Conservation (phyloP, 306 rosid genomes). For the Hippophae gyantsensis region DNA sequence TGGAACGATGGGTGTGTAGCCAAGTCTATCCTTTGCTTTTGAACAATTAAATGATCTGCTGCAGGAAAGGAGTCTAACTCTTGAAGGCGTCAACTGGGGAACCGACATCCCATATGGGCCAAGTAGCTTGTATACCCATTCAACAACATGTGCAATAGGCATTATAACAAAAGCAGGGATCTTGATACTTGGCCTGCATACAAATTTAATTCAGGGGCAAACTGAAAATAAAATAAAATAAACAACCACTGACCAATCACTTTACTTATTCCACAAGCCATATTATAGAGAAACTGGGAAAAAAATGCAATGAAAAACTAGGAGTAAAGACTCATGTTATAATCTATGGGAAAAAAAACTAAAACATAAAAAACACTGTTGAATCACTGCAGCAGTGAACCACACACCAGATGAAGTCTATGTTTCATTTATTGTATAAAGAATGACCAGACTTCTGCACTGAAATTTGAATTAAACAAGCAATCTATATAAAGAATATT, state of each 20-base stretch:
- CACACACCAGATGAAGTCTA: not conserved
- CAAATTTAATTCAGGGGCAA: slow-evolving; percentile 25
- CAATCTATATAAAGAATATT: too few relatives aligned
- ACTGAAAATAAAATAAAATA: slow-evolving; percentile 1
- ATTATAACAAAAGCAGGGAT: slow-evolving; percentile 65
- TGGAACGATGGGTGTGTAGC: slow-evolving; percentile 65
- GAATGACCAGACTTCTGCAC: too few relatives aligned
- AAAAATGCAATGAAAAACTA: not conserved
- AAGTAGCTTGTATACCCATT: slow-evolving; percentile 61
- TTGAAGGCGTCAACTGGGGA: slow-evolving; percentile 95
- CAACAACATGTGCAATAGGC: slow-evolving; percentile 89
- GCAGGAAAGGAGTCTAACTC: slow-evolving; percentile 80
- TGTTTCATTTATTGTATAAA: too few relatives aligned
- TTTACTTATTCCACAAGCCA: slow-evolving; percentile 2
- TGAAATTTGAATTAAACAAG: too few relatives aligned
- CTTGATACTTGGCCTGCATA: slow-evolving; percentile 84
- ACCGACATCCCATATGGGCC: slow-evolving; percentile 96
- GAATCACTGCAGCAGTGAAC: not conserved
- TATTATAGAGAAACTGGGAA: not conserved
- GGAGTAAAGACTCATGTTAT: slow-evolving; percentile 1
- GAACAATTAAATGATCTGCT: slow-evolving; percentile 77
- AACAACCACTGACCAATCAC: not conserved
- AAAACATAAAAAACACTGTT: not conserved
- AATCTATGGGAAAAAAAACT: too few relatives aligned
- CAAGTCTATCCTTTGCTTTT: slow-evolving; percentile 77